phyloP scores from a whole-genome alignment of 1,284 basidiomycete species.

The Athelia sp. region DNA sequence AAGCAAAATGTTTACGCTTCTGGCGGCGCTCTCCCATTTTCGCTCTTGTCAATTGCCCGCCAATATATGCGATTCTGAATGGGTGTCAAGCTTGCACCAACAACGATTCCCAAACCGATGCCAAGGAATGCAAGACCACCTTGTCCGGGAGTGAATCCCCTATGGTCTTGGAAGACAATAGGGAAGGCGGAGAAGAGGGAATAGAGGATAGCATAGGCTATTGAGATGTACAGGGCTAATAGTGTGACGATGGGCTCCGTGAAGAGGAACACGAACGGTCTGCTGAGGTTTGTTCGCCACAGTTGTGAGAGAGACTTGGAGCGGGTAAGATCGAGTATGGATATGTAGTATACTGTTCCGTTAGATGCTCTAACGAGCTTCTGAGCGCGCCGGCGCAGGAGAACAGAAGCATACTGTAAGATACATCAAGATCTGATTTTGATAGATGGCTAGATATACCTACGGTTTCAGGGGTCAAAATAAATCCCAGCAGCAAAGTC shows the following conservation, averaged over 20 bases:
- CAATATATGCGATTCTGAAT: conserved; percentile 55
- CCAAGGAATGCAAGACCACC: conserved; percentile 64
- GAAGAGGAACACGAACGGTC: conserved; percentile 66
- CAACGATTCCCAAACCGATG: conserved; percentile 53
- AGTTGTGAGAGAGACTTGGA: conserved; percentile 36
- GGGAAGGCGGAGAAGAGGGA: conserved; percentile 56
- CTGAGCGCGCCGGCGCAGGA: conserved; percentile 53
- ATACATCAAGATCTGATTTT: background rate
- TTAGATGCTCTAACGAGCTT: conserved; percentile 42
- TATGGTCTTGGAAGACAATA: conserved; percentile 57
- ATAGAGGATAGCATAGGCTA: conserved; percentile 60
- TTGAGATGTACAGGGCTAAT: conserved; percentile 62
- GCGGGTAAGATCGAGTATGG: conserved; percentile 47
- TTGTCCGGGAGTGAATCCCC: conserved; percentile 54
- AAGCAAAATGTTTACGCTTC: conserved; percentile 39
- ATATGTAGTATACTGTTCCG: conserved; percentile 41
- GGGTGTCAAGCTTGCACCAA: conserved; percentile 49
- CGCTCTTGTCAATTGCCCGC: conserved; percentile 41
- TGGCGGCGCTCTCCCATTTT: conserved; percentile 49
- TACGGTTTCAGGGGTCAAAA: conserved; percentile 48
- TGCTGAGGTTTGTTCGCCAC: conserved; percentile 42
- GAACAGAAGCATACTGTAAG: conserved; percentile 57
- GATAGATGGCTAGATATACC: conserved; percentile 6
- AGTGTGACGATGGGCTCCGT: conserved; percentile 67
- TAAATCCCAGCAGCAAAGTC: conserved; percentile 40